These are phyloP conservation scores for Pistacia vera DNA, from an alignment of 345 rosid species.

Conservation along the genomic window DNA sequence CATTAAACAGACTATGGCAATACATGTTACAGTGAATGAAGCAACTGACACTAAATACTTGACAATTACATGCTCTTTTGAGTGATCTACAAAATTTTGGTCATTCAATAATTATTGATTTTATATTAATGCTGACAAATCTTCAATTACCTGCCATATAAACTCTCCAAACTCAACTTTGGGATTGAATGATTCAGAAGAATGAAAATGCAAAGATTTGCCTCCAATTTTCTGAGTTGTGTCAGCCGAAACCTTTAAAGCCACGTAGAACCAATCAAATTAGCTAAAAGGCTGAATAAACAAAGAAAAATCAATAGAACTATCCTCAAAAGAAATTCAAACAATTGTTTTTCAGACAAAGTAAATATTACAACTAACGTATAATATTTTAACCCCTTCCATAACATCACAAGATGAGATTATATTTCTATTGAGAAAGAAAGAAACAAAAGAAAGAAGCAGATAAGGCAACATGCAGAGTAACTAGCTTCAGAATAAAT, in stretches of 20 bases:
- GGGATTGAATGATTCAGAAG: neutral
- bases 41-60: conserved; percentile 1
- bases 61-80: neutral
- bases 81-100: neutral
- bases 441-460: neutral
- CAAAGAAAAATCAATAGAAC: neutral
- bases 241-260: neutral
- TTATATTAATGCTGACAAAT: neutral
- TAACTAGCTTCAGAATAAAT: neutral
- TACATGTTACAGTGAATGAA: neutral
- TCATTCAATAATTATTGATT: neutral
- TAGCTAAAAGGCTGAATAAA: neutral
- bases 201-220: neutral
- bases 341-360: neutral
- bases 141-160: neutral
- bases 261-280: neutral
- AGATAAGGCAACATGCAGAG: neutral
- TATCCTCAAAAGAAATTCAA: neutral
- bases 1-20: neutral
- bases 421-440: neutral
- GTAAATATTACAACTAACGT: too few species aligned
- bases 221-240: neutral
- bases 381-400: too few species aligned
- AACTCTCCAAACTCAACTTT: neutral
- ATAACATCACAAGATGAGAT: neutral